phyloP scores from a whole-genome alignment of 805 yeast species.

The Candida quercuum region DNA sequence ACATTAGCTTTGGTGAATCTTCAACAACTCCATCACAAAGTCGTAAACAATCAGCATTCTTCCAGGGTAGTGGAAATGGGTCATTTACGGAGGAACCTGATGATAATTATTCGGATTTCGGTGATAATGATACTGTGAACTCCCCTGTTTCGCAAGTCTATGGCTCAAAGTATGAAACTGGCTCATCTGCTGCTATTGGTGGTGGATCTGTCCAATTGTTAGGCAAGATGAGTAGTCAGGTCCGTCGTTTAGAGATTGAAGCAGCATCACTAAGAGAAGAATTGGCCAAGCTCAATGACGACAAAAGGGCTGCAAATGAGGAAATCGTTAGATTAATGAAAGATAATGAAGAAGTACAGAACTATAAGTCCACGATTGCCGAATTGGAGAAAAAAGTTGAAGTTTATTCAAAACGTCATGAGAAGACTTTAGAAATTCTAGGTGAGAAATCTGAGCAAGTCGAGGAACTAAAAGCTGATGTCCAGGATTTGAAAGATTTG shows the following conservation, averaged over 20 bases:
- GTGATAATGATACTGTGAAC: conserved; percentile 10
- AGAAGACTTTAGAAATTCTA: conserved; percentile 59
- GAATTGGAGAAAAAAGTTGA: conserved; percentile 32
- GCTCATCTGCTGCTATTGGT: conserved; percentile 14
- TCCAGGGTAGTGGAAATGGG: conserved; percentile 6
- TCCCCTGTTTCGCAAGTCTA: conserved; percentile 17
- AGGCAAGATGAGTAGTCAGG: conserved; percentile 68
- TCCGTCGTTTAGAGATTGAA: conserved; percentile 79
- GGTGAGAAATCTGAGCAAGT: conserved; percentile 88
- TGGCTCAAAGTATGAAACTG: conserved; percentile 10
- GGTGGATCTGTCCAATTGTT: conserved; percentile 54
- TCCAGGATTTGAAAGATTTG: conserved; percentile 81
- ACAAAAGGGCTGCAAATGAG: conserved; percentile 61
- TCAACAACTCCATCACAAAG: conserved; percentile 38
- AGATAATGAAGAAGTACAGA: conserved; percentile 42
- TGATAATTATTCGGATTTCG: conserved; percentile 9
- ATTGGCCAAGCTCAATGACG: conserved; percentile 42
- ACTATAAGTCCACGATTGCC: conserved; percentile 29
- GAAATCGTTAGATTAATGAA: conserved; percentile 59
- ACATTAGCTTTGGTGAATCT: conserved; percentile 42
- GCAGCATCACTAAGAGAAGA: conserved; percentile 60
- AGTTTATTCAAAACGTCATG: conserved; percentile 29
- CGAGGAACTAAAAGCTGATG: conserved; percentile 83
- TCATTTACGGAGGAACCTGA: conserved; percentile 11
- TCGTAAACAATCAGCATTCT: conserved; percentile 17